These are phyloP conservation scores for Fagopyrum homotropicum DNA, from an alignment of 148 eudicot genomes.

Conservation along the genomic window DNA sequence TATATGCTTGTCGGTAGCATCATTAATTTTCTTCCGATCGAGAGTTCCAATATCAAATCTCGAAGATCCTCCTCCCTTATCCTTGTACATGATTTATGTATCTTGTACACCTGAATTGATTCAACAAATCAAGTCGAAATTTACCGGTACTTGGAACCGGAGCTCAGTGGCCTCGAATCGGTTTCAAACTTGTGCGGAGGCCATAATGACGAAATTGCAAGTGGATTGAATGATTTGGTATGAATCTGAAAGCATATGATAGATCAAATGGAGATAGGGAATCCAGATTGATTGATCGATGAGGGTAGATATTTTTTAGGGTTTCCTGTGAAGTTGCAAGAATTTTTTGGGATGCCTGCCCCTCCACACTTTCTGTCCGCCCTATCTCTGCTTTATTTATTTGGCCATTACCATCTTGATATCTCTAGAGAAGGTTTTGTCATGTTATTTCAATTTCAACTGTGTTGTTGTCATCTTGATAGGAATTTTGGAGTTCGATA, in stretches of 20 bases:
- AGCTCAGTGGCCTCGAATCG: not conserved
- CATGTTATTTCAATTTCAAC: no score
- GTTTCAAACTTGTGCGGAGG: not conserved
- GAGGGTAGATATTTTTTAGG: not conserved
- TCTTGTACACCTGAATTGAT: not conserved
- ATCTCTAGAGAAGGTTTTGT: no score
- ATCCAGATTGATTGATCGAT: not conserved
- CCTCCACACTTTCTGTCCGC: not conserved
- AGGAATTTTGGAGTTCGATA: no score
- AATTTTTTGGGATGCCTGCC: not conserved
- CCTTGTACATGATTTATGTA: not conserved
- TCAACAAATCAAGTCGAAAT: not conserved
- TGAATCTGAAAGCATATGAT: not conserved
- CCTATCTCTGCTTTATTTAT: not conserved
- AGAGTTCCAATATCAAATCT: not conserved
- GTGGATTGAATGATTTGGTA: not conserved
- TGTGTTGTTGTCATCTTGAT: no score
- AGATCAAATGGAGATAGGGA: not conserved
- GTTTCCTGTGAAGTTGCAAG: not conserved
- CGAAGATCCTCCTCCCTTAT: not conserved
- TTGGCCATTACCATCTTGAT: not conserved
- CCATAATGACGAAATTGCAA: not conserved
- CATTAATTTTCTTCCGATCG: not conserved
- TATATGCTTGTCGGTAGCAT: slow-evolving; percentile 4
- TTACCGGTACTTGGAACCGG: not conserved